Base-by-base conservation (phyloP, 2,329 filamentous ascomycete genomes). In the Colletotrichum destructivum region DNA sequence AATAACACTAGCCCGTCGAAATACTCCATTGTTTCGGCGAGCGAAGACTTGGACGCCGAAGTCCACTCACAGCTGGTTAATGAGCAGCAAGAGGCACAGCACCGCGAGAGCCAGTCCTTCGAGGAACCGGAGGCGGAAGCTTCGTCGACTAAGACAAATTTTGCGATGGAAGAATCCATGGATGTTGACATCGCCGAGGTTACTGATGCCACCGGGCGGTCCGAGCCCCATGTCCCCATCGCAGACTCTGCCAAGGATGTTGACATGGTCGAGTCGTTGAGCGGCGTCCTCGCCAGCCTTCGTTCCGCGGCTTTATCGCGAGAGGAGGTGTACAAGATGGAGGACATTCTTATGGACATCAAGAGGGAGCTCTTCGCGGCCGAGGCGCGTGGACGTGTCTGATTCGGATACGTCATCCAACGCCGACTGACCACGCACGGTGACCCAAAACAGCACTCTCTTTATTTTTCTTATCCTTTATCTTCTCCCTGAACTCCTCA, bases 321-420 rank as follows among this genome's bases (percentile, higher is more conserved):
- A 13, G 85, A 88, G 13, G 90, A 94, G 72, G 89, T 94, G 64
- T 87, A 91, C 71, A 87, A 92, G 78, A 87, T 96, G 75, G 94
- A 96, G 77, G 92, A 95, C 78, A 83, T 94, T 76, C 86, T 96
- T 78, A 94, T 95, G 84, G 92, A 96, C 79, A 89, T 96, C 74
- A 92, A 93, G 80, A 87, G 89, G 74, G 90, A 93, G 79, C 86
- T 95, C 62, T 93, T 93, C 79, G 89, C 91, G 67, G 94, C 93
- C 18, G 91, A 91, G 76, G 85, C 85, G 76, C 87, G 92, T 73
- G 87, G 88, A 47, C 81, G 87, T 71, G 74, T 83, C 57, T 76
- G 81, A 74, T 1, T 7, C 9, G 18, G 38, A 15, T 11, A 26
- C 35, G 23, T 2, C 38, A 38, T 21, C 21, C 23, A 11, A 52